phyloP scores from a whole-genome alignment of 73 alveolate species.

The Paramecium primaurelia region DNA sequence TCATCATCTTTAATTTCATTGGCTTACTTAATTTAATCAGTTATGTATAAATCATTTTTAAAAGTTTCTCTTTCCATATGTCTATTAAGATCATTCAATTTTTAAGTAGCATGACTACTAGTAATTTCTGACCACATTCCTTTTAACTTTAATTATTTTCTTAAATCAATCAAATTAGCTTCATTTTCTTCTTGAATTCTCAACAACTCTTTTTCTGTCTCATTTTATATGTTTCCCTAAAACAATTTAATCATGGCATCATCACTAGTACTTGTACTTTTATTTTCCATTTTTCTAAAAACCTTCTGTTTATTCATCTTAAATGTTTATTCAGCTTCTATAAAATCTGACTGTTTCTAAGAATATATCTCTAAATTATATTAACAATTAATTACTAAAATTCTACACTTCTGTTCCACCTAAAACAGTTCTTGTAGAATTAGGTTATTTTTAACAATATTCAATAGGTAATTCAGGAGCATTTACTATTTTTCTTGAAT shows the following conservation, averaged over 20 bases:
- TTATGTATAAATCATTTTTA: constrained; percentile 10
- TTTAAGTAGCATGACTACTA: not conserved
- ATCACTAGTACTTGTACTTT: constrained; percentile 41
- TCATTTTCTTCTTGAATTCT: not conserved
- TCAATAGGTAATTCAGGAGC: constrained; percentile 45
- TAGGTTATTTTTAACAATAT: constrained; percentile 10
- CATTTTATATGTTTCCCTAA: not conserved
- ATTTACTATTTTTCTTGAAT: not conserved
- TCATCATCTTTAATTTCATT: not conserved
- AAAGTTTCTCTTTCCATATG: not conserved
- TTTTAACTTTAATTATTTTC: not conserved
- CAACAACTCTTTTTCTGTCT: not conserved
- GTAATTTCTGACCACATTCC: constrained; percentile 24
- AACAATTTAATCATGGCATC: not conserved
- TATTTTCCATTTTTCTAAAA: not conserved
- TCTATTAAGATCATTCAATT: not conserved
- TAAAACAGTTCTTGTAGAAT: not conserved
- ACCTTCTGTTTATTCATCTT: not conserved
- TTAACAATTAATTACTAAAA: not conserved
- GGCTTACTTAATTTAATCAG: not conserved
- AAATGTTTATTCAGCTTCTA: not conserved
- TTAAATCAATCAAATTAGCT: not conserved
- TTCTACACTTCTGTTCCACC: constrained; percentile 31
- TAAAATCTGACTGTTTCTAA: not conserved
- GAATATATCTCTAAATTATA: not conserved